phyloP scores from a whole-genome alignment of 75 land plant genomes.

The Picea sitchensis region DNA sequence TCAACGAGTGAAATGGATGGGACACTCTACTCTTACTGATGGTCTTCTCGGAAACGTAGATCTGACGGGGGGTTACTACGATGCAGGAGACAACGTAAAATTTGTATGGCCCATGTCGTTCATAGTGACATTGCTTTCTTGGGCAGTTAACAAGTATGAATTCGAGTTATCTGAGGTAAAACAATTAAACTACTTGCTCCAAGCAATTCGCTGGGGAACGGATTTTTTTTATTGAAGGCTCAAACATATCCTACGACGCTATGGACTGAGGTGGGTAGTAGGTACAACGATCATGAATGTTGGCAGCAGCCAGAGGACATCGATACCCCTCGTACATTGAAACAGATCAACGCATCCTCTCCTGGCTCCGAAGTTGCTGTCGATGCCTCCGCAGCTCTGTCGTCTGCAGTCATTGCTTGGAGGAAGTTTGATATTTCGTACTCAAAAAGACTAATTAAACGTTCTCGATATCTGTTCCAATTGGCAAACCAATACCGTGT shows the following conservation, averaged over 20 bases:
- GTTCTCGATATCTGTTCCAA: not conserved
- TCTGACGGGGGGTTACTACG: no score
- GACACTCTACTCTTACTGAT: not conserved
- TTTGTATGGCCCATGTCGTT: no score
- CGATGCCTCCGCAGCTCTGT: slow-evolving; percentile 83
- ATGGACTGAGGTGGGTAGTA: slow-evolving; percentile 50
- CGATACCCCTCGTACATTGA: slow-evolving; percentile 54
- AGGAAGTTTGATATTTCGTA: not conserved
- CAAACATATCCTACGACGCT: slow-evolving; percentile 20
- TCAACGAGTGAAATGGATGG: slow-evolving; percentile 17
- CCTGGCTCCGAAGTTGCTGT: slow-evolving; percentile 52
- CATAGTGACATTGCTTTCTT: no score
- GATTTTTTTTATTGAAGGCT: slow-evolving; percentile 15
- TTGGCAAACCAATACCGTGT: no score
- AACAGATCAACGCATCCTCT: slow-evolving; percentile 30
- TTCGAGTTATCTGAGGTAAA: slow-evolving; percentile 5
- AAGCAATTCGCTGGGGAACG: slow-evolving; percentile 34
- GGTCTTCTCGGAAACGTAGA: not conserved
- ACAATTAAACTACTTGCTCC: not conserved
- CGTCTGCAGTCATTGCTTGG: slow-evolving; percentile 81
- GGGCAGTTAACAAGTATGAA: no score
- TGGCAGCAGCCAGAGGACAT: slow-evolving; percentile 95
- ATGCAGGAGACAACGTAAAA: no score
- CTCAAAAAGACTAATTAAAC: not conserved
- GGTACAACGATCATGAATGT: slow-evolving; percentile 68